Evolutionary conservation across 1,139 yeast genomes (phyloP).

Genomic region (Diutina ranongensis): DNA sequence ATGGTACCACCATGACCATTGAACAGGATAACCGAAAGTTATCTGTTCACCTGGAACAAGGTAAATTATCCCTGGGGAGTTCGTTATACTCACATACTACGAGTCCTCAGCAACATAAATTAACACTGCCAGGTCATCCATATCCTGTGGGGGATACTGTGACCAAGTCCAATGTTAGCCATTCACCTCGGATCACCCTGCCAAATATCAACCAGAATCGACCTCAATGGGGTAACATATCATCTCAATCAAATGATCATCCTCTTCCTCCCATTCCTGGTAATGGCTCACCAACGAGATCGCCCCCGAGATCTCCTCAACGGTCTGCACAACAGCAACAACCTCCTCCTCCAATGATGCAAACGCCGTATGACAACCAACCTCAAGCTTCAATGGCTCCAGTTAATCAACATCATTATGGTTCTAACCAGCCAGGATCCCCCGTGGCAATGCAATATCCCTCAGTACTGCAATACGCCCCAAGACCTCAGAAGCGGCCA

Average conservation of each 20-base stretch:
- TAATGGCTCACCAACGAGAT: constrained; percentile 6
- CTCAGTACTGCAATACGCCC: constrained; percentile 1
- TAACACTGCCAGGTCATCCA: not conserved
- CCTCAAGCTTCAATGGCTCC: not conserved
- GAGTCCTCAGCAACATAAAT: constrained; percentile 1
- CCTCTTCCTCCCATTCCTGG: constrained; percentile 8
- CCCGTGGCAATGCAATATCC: not conserved
- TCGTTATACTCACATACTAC: not conserved
- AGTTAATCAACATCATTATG: not conserved
- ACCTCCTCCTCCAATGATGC: not conserved
- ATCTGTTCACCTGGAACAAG: not conserved
- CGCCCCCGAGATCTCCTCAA: constrained; percentile 2
- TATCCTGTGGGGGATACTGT: not conserved
- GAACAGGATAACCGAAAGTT: not conserved
- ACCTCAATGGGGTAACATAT: constrained; percentile 6
- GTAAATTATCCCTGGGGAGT: not conserved
- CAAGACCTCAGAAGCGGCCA: constrained; percentile 3
- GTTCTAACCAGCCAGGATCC: not conserved
- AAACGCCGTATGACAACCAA: not conserved
- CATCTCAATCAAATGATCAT: constrained; percentile 7
- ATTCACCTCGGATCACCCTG: constrained; percentile 24
- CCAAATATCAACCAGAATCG: constrained; percentile 27
- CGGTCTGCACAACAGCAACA: not conserved
- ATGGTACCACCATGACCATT: not conserved
- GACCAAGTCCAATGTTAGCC: constrained; percentile 8